phyloP scores from a whole-genome alignment of 192 early-diverging fungal genomes.

The Lunasporangiospora selenospora region DNA sequence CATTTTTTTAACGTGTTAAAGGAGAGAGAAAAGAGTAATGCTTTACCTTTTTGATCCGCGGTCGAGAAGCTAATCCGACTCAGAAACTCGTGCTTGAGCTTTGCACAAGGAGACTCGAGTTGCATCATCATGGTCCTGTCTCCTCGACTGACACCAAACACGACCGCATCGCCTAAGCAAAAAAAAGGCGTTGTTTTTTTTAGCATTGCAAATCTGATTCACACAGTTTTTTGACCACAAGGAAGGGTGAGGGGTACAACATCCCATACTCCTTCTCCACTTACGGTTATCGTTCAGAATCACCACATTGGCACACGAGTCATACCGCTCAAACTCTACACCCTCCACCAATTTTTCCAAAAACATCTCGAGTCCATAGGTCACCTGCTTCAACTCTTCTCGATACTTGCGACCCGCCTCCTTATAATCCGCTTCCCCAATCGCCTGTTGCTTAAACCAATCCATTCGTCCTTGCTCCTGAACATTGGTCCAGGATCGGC shows the following conservation, averaged over 20 bases:
- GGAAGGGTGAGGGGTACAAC: no score
- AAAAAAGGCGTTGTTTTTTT: no score
- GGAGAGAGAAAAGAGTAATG: background rate
- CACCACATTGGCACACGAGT: constrained; percentile 1
- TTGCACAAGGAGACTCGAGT: constrained; percentile 34
- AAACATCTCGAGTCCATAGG: constrained; percentile 27
- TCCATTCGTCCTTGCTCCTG: constrained; percentile 15
- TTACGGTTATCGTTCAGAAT: constrained; percentile 27
- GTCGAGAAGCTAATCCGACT: constrained; percentile 18
- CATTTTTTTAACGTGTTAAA: no score
- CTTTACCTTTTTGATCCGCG: constrained; percentile 27
- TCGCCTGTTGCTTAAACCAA: background rate
- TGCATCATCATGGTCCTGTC: constrained; percentile 36
- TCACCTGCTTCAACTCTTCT: constrained; percentile 25
- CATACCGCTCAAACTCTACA: constrained; percentile 26
- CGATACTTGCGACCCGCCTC: constrained; percentile 17
- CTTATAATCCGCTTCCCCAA: constrained; percentile 4
- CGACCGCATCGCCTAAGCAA: constrained; percentile 23
- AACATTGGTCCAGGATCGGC: constrained; percentile 24
- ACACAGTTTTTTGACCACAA: no score
- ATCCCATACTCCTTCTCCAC: no score
- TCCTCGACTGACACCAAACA: constrained; percentile 24
- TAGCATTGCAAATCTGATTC: no score
- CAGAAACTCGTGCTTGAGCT: constrained; percentile 40
- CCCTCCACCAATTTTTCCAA: constrained; percentile 13